Conservation (phyloP, 106 monocot genomes). For the Xerophyta viscosa region DNA sequence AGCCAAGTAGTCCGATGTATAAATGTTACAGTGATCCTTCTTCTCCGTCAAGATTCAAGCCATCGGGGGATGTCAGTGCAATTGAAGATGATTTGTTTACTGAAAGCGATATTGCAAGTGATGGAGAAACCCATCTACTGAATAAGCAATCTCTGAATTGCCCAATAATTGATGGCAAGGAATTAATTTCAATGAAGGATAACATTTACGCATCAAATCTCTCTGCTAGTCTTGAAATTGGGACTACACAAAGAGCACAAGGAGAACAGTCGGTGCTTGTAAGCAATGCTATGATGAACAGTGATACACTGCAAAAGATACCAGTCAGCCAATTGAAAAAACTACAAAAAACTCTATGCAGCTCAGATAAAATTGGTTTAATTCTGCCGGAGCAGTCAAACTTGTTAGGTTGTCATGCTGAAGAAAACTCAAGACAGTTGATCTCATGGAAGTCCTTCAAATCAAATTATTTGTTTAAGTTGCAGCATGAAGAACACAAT, state of each 20-base stretch:
- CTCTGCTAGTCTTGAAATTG: too few relatives aligned
- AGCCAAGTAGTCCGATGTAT: constrained; percentile 28
- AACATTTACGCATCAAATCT: too few relatives aligned
- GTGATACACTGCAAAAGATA: too few relatives aligned
- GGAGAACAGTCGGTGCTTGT: too few relatives aligned
- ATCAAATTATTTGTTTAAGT: constrained; percentile 40
- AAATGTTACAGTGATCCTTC: constrained; percentile 67
- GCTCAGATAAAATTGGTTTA: constrained; percentile 49
- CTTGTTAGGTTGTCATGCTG: constrained; percentile 12
- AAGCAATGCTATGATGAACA: too few relatives aligned
- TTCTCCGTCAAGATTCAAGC: constrained; percentile 70
- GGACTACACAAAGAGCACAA: too few relatives aligned
- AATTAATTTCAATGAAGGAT: too few relatives aligned
- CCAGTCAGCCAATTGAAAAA: constrained; percentile 24
- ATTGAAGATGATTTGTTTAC: constrained; percentile 40
- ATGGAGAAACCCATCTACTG: constrained; percentile 20
- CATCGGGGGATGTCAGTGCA: constrained; percentile 31
- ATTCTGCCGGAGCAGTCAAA: constrained; percentile 59
- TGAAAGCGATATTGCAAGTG: constrained; percentile 33
- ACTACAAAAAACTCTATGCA: constrained; percentile 33
- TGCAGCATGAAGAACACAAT: constrained; percentile 15
- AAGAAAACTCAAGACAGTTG: constrained; percentile 19
- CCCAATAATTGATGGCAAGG: too few relatives aligned
- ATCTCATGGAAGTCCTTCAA: constrained; percentile 24
- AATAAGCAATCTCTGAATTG: constrained; percentile 13